These are phyloP conservation scores for cucumber (Cucumis sativus) DNA, from an alignment of 306 rosid genomes.

Conservation along the genomic window DNA sequence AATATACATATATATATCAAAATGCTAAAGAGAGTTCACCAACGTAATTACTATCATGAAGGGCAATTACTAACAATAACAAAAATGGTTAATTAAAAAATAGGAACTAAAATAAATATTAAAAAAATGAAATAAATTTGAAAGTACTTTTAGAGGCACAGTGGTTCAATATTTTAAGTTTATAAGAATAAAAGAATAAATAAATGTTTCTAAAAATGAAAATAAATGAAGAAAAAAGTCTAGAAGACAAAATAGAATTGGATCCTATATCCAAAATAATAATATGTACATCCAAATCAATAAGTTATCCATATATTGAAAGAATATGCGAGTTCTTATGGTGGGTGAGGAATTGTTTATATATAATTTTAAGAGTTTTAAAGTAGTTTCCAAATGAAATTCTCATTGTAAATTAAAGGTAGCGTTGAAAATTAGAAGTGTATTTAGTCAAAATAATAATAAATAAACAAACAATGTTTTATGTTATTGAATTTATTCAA, in stretches of 20 bases:
- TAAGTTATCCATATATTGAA: not conserved
- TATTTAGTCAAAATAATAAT: not conserved
- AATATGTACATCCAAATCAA: not conserved
- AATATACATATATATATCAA: not conserved
- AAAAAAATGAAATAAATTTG: not conserved
- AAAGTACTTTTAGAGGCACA: not conserved
- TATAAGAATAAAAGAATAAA: not conserved
- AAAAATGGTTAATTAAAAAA: too few species aligned
- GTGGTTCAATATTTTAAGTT: too few species aligned
- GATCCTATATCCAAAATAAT: not conserved
- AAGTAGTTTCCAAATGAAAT: not conserved
- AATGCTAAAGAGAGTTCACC: too few species aligned
- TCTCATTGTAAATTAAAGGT: not conserved
- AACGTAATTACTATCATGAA: too few species aligned
- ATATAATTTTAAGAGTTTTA: not conserved
- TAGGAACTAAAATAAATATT: not conserved
- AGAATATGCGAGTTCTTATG: not conserved
- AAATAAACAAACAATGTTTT: too few species aligned
- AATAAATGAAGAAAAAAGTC: not conserved
- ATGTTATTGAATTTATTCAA: not conserved
- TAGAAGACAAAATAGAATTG: not conserved
- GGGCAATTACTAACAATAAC: too few species aligned
- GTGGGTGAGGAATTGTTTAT: not conserved
- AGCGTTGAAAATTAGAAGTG: not conserved
- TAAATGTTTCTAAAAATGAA: not conserved